Evolutionary conservation across 2,329 filamentous ascomycete species (phyloP).

Genomic region (Venturia nashicola): DNA sequence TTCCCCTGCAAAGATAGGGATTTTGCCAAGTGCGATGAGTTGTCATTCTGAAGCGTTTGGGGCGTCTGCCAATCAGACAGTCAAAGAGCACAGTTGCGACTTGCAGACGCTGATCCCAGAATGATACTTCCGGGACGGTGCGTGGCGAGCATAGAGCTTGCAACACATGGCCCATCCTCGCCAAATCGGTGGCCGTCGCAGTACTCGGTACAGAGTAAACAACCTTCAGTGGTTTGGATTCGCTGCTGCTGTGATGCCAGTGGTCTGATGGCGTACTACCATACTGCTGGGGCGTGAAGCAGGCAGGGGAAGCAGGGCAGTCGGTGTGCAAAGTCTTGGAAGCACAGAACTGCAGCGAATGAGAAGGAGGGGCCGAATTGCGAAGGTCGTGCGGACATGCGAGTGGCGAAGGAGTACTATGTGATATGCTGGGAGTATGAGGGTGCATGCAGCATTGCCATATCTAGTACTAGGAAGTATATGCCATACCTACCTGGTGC

Average conservation of each 20-base stretch:
- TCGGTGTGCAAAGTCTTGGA: not conserved
- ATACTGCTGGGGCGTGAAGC: not conserved
- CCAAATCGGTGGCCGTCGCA: not conserved
- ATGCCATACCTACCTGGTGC: no score
- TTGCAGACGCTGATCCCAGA: not conserved
- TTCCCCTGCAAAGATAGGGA: not conserved
- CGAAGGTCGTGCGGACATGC: not conserved
- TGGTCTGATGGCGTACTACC: no score
- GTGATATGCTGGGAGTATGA: no score
- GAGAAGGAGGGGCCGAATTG: not conserved
- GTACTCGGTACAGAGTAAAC: no score
- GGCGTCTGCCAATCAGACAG: not conserved
- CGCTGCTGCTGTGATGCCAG: not conserved
- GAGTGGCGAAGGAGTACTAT: not conserved
- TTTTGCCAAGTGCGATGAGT: not conserved
- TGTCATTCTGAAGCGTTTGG: not conserved
- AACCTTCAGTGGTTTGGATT: no score
- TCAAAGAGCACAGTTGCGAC: not conserved
- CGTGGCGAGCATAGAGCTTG: not conserved
- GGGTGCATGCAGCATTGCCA: not conserved
- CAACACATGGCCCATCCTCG: not conserved
- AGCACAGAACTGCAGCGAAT: not conserved
- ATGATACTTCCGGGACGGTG: not conserved
- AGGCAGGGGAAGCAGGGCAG: not conserved
- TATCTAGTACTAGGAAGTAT: no score